Evolutionary conservation across 495 filamentous ascomycete species (phyloP).

Genomic region (Jackrogersella multiformis): DNA sequence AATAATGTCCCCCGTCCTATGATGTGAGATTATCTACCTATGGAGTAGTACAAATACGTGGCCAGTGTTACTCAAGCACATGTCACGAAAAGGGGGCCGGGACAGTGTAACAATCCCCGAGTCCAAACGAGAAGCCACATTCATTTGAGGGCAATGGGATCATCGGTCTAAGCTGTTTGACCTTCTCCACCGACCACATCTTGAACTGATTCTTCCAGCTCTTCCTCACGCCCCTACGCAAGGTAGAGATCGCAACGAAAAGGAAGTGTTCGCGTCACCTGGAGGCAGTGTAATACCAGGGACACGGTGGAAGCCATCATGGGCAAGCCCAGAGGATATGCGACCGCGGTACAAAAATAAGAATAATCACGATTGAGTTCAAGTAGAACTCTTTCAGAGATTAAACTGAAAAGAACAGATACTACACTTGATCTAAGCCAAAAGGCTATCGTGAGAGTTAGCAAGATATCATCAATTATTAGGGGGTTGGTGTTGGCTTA

Average conservation of each 20-base stretch:
- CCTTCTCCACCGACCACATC: background rate
- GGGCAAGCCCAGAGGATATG: slow-evolving; percentile 82
- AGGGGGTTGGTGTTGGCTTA: background rate
- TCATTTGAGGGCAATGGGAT: background rate
- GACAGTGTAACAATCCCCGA: background rate
- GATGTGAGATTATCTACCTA: slow-evolving; percentile 1
- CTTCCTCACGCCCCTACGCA: slow-evolving; percentile 71
- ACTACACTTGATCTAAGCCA: slow-evolving; percentile 99
- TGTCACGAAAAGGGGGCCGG: slow-evolving; percentile 15
- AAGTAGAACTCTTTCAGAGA: slow-evolving; percentile 71
- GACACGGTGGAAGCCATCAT: slow-evolving; percentile 79
- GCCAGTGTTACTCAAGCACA: slow-evolving; percentile 24
- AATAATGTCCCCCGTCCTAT: slow-evolving; percentile 11
- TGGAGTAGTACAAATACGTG: slow-evolving; percentile 27
- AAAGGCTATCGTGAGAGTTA: slow-evolving; percentile 50
- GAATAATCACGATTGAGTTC: slow-evolving; percentile 84
- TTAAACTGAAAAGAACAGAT: slow-evolving; percentile 99
- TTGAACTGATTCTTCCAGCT: slow-evolving; percentile 30
- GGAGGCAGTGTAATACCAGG: slow-evolving; percentile 88
- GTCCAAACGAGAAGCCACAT: background rate
- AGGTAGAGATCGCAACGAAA: slow-evolving; percentile 66
- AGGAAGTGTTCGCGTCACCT: slow-evolving; percentile 74
- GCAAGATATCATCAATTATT: background rate
- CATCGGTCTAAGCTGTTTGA: background rate
- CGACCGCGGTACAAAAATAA: slow-evolving; percentile 72